Evolutionary conservation across 306 rosid genomes (phyloP).

Genomic region (Quercus parvula): DNA sequence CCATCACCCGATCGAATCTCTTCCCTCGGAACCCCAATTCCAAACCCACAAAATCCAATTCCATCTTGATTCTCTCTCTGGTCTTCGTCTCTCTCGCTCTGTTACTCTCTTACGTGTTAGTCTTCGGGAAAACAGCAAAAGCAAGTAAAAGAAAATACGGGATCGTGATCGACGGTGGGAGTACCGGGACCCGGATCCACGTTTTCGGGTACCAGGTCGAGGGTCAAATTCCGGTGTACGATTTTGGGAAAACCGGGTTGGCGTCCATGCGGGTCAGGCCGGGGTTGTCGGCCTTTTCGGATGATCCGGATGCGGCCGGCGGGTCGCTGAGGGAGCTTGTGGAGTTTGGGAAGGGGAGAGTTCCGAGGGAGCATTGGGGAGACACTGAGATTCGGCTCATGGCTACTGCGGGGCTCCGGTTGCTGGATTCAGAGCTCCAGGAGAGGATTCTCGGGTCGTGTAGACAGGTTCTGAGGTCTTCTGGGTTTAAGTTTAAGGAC

Average conservation of each 20-base stretch:
- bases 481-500: slow-evolving; percentile 72
- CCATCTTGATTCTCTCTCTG: slow-evolving; percentile 12
- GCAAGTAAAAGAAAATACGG: slow-evolving; percentile 36
- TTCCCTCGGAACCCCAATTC: slow-evolving; percentile 47
- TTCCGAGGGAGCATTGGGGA: slow-evolving; percentile 69
- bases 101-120: slow-evolving; percentile 28
- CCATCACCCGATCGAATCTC: slow-evolving; percentile 55
- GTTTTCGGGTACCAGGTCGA: slow-evolving; percentile 46
- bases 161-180: slow-evolving; percentile 83
- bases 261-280: slow-evolving; percentile 70
- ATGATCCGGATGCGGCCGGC: slow-evolving; percentile 59
- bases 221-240: slow-evolving; percentile 26
- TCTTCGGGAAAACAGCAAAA: slow-evolving; percentile 5
- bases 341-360: slow-evolving; percentile 57
- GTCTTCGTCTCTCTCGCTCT: slow-evolving; percentile 32
- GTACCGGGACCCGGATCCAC: slow-evolving; percentile 84
- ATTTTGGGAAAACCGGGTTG: slow-evolving; percentile 53
- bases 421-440: slow-evolving; percentile 50
- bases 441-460: slow-evolving; percentile 63
- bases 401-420: slow-evolving; percentile 95
- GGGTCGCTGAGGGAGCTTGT: slow-evolving; percentile 53
- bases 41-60: slow-evolving; percentile 27
- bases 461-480: slow-evolving; percentile 42
- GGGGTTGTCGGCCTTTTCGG: slow-evolving; percentile 67
- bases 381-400: slow-evolving; percentile 76